Conservation (phyloP, 2,329 filamentous ascomycete species). For the Verticillium nonalfalfae region DNA sequence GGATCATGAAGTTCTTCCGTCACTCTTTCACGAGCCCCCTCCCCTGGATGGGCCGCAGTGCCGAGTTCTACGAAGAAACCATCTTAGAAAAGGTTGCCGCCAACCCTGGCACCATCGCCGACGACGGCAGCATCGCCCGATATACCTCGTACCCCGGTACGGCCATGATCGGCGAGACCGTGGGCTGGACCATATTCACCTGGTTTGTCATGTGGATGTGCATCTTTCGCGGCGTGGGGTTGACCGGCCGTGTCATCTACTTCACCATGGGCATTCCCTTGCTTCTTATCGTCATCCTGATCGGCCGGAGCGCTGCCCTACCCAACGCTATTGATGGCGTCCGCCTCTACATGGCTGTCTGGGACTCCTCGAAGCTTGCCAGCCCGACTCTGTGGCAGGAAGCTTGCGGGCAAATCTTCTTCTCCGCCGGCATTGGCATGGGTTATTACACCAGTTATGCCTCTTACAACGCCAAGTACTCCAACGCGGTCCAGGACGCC, state of each 20-base stretch:
- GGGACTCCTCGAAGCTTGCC: constrained; percentile 37
- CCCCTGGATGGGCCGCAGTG: constrained; percentile 38
- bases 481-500: constrained; percentile 48
- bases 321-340: constrained; percentile 44
- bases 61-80: constrained; percentile 29
- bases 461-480: constrained; percentile 46
- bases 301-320: constrained; percentile 42
- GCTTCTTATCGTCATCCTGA: constrained; percentile 45
- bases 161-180: constrained; percentile 42
- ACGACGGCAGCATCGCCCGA: constrained; percentile 24
- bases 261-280: constrained; percentile 51
- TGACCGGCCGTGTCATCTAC: constrained; percentile 49
- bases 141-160: constrained; percentile 36
- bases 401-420: constrained; percentile 40
- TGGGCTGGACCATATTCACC: constrained; percentile 47
- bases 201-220: constrained; percentile 52
- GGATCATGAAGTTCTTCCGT: constrained; percentile 50
- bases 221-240: constrained; percentile 48
- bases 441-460: constrained; percentile 50
- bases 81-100: constrained; percentile 16
- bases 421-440: constrained; percentile 30
- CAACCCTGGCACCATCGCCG: constrained; percentile 20
- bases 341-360: constrained; percentile 28
- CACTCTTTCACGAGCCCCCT: constrained; percentile 44
- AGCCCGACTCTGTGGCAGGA: constrained; percentile 45